Evolutionary conservation across 352 stramenopile genomes (phyloP).

Genomic region (Bremia lactucae): DNA sequence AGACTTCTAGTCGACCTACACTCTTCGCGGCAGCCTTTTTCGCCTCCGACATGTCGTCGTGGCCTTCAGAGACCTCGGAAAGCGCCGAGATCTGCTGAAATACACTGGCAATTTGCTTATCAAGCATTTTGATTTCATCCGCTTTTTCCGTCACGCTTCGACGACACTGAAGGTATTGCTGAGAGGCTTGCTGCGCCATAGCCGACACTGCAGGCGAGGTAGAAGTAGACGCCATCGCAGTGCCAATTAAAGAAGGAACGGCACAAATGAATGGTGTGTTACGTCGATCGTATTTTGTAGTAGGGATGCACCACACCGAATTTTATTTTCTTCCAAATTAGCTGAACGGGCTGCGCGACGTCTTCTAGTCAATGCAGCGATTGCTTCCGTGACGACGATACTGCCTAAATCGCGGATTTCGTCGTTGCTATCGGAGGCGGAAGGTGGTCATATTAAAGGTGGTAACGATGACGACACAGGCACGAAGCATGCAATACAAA

Average conservation of each 20-base stretch:
- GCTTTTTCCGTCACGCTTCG: conserved; percentile 69
- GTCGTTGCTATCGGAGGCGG: no score
- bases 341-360: no score
- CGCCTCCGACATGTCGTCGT: conserved; percentile 20
- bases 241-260: no score
- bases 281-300: no score
- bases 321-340: no score
- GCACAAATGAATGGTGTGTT: neutral
- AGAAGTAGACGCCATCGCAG: conserved; percentile 35
- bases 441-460: no score
- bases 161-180: conserved; percentile 76
- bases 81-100: conserved; percentile 61
- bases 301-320: no score
- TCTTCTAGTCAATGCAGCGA: no score
- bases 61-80: conserved; percentile 24
- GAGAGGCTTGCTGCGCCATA: conserved; percentile 65
- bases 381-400: no score
- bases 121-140: conserved; percentile 63
- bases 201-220: conserved; percentile 41
- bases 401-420: no score
- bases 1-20: conserved; percentile 59
- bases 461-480: no score
- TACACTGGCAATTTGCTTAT: conserved; percentile 58
- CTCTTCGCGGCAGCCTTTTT: conserved; percentile 39
- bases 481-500: no score